These are phyloP conservation scores for Salix koriyanagi DNA, from an alignment of 345 rosid species.

Conservation along the genomic window DNA sequence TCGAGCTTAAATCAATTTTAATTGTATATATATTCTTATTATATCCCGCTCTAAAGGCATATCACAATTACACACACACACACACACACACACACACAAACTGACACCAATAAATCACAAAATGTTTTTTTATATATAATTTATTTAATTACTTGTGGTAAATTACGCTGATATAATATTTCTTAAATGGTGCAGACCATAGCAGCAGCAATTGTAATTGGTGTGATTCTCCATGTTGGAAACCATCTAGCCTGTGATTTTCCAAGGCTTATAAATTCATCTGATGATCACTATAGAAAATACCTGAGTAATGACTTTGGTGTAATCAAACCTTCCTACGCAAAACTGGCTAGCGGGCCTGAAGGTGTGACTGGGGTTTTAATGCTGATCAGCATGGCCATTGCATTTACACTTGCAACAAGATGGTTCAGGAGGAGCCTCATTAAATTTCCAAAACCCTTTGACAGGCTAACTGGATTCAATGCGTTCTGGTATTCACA, in stretches of 20 bases:
- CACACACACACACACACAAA: background rate
- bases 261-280: conserved; percentile 53
- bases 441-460: conserved; percentile 77
- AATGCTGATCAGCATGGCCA: conserved; percentile 65
- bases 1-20: background rate
- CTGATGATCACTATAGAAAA: conserved; percentile 19
- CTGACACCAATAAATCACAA: background rate
- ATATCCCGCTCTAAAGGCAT: too few species aligned
- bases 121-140: too few species aligned
- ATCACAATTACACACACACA: too few species aligned
- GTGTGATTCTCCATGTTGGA: conserved; percentile 68
- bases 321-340: conserved; percentile 52
- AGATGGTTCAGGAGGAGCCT: conserved; percentile 68
- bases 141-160: background rate
- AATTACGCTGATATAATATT: background rate
- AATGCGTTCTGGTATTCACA: conserved; percentile 99
- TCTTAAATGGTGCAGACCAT: conserved; percentile 52
- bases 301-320: conserved; percentile 53
- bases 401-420: conserved; percentile 86
- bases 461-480: conserved; percentile 87
- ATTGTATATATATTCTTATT: background rate
- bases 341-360: conserved; percentile 50
- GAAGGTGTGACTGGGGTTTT: conserved; percentile 83
- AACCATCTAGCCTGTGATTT: conserved; percentile 90
- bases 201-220: conserved; percentile 87